These are phyloP conservation scores for Fagus sylvatica DNA, from an alignment of 306 rosid genomes.

Conservation along the genomic window DNA sequence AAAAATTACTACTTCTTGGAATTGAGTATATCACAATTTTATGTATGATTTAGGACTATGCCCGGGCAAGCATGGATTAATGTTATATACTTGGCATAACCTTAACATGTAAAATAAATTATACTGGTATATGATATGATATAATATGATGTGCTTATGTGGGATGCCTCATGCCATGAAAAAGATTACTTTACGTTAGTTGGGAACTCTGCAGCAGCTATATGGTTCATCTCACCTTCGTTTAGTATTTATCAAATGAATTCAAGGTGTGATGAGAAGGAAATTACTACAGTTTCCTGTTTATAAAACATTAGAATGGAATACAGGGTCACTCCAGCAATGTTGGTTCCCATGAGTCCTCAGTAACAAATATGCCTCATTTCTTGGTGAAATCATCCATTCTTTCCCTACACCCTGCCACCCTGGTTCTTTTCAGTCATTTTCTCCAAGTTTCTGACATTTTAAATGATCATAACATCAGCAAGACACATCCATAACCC, in stretches of 20 bases:
- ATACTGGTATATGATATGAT: too few relatives aligned
- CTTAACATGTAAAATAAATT: too few relatives aligned
- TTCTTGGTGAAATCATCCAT: background rate
- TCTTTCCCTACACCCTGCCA: background rate
- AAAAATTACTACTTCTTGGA: too few relatives aligned
- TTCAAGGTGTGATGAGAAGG: background rate
- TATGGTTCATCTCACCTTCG: background rate
- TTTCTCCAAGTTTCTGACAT: background rate
- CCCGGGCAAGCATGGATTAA: too few relatives aligned
- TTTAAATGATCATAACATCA: background rate
- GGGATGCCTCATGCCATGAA: too few relatives aligned
- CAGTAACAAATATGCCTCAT: background rate
- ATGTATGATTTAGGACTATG: too few relatives aligned
- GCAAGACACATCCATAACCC: background rate
- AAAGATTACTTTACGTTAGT: background rate
- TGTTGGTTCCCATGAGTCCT: background rate
- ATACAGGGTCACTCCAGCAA: background rate
- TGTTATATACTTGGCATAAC: too few relatives aligned
- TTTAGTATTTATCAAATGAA: background rate
- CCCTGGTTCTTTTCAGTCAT: background rate
- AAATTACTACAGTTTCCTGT: background rate
- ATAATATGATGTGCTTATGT: too few relatives aligned
- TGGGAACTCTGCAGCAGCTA: background rate
- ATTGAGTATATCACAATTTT: too few relatives aligned
- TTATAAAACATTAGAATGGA: background rate